Base-by-base conservation (phyloP, 2,329 filamentous ascomycete genomes). In the Botrytis byssoidea region DNA sequence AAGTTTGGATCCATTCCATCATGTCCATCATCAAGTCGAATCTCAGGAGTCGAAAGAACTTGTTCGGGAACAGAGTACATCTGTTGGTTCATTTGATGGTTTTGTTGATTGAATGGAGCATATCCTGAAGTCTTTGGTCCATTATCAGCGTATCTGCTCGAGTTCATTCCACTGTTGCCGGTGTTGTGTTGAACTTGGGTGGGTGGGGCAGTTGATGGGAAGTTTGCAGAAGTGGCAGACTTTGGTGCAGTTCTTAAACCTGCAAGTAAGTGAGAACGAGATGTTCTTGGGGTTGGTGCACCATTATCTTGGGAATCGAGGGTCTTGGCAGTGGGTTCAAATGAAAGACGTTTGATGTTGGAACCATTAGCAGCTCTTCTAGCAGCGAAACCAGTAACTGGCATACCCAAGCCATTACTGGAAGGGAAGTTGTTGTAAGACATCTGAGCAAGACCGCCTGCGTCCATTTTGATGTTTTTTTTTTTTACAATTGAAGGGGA, bases 361-460 rank as follows among this genome's bases (percentile, higher is more conserved):
- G 93, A 90, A 77, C 93, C 93, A 81, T 81, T 97, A 25, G 71
- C 66, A 93, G 79, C 79, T 77, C 90, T 89, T 79, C 96, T 92
- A 79, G 95, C 95, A 76, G 93, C 94, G 81, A 97, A 92, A 80
- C 94, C 93, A 77, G 92, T 90, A 76, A 89, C 87, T 71, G 94
- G 92, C 85, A 93, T 90, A 81, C 91, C 90, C 79, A 97, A 87
- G 79, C 90, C 91, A 83, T 89, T 89, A 82, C 89, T 86, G 83
- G 92, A 87, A 83, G 88, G 85, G 83, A 93, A 93, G 83, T 91
- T 89, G 87, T 91, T 93, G 87, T 94, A 95, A 86, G 94, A 93
- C 95, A 98, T 98, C 89, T 97, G 94, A 96, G 94, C 92, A 87
- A 97, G 93, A 96, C 94, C 94, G 89, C 95, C 95, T 90, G 95